Evolutionary conservation across 768 basidiomycete species (phyloP), one percentile per base, ranked within the genome.

Genomic region (Pleurotus ostreatus): DNA sequence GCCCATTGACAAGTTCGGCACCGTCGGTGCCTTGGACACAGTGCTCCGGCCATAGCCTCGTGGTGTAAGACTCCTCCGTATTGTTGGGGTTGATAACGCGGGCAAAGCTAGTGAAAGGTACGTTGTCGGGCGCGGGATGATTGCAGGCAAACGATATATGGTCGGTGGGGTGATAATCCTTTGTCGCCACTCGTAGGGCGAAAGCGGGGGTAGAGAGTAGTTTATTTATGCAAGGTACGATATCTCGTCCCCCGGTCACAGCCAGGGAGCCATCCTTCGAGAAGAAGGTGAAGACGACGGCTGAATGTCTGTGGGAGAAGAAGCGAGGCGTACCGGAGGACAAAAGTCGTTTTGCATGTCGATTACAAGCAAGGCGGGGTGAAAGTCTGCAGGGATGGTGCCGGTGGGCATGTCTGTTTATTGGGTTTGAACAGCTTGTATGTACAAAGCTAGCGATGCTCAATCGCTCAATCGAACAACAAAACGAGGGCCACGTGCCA

Each of bases 311-410:
- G n/a, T 8, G 20, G 11, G 41, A 12, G 55, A 52, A 44, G 53
- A 38, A 11, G 52, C 18, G 30, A 22, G 11, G 60, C 54, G 26
- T 61, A 66, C 65, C 58, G 65, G 65, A 30, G 65, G 65, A 44
- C 87, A 75, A 64, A 89, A 89, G 65, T 89, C 88, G 61, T 85
- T 76, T 65, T 89, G 88, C 59, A 86, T 72, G 66, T 88, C 87
- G 26, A 88, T 70, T 55, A 88, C 39, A 16, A 57, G 56, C 46
- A 57, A 40, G 9, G 56, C 56, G 23, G 56, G 56, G 18, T 4
- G 16, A 23, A 57, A 57, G 25, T 49, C 26, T 45, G 55, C 15
- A n/a, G 48, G 48, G 11, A 30, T n/a, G 6, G 4, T 25, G 4
- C 23, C 5, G 23, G 23, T n/a, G 9, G 26, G 5, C 48, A 49